phyloP scores from a whole-genome alignment of 805 yeast species.

The Clavispora asparagi region DNA sequence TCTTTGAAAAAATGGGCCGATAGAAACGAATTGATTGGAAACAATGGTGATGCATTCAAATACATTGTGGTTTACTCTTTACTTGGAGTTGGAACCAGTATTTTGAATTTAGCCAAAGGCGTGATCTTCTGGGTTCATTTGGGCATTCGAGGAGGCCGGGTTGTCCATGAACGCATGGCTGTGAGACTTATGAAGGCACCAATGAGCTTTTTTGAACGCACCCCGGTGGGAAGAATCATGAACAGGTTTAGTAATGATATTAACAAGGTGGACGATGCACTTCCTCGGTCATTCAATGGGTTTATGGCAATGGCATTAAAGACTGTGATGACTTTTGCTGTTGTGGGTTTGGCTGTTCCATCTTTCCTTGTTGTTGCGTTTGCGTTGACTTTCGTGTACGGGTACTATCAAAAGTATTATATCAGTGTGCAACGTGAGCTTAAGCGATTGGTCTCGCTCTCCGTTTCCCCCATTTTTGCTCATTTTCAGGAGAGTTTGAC shows the following conservation, averaged over 20 bases:
- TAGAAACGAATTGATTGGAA: conserved; percentile 33
- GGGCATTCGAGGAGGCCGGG: conserved; percentile 51
- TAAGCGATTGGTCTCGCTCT: conserved; percentile 63
- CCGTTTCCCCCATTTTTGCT: conserved; percentile 75
- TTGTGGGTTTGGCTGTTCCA: conserved; percentile 54
- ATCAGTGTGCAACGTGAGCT: conserved; percentile 70
- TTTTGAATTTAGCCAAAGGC: conserved; percentile 42
- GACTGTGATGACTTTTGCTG: conserved; percentile 44
- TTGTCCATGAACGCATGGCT: conserved; percentile 55
- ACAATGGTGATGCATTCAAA: conserved; percentile 37
- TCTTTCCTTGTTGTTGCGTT: conserved; percentile 44
- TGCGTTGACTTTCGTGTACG: conserved; percentile 49
- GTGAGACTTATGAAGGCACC: conserved; percentile 51
- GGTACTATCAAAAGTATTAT: conserved; percentile 67
- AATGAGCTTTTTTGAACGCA: conserved; percentile 63
- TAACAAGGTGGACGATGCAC: conserved; percentile 47
- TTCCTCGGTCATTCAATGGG: conserved; percentile 50
- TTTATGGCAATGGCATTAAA: conserved; percentile 42
- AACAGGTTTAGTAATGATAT: conserved; percentile 65
- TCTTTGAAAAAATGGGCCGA: conserved; percentile 74
- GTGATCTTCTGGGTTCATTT: conserved; percentile 47
- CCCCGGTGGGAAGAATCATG: conserved; percentile 62
- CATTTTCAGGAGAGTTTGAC: conserved; percentile 76
- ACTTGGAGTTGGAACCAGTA: conserved; percentile 50
- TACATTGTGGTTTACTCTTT: conserved; percentile 52